Percentiles rank a stretch among this genome's conserved stretches.
Evolutionary conservation across 129 eudicot species (phyloP).

Genomic region (Escallonia herrerae): DNA sequence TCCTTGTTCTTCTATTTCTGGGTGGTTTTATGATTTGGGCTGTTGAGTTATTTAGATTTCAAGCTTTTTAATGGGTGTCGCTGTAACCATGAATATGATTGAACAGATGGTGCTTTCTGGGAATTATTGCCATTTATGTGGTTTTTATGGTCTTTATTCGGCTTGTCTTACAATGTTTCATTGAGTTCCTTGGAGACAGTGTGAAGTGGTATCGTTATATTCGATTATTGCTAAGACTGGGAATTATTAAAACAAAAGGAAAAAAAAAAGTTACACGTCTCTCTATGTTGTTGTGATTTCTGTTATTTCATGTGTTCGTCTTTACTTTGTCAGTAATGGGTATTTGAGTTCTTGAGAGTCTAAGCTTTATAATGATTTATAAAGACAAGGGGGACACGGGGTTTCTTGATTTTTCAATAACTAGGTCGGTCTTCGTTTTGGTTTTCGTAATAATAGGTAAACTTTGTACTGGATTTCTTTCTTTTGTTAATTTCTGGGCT

Average conservation of each 20-base stretch:
- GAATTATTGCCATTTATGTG: background rate
- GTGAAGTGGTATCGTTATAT: too few relatives aligned
- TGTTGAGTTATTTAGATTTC: background rate
- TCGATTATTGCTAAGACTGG: too few relatives aligned
- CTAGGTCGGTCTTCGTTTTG: background rate
- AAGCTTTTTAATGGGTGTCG: background rate
- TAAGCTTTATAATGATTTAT: too few relatives aligned
- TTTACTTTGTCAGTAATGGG: too few relatives aligned
- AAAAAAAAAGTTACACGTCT: too few relatives aligned
- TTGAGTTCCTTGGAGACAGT: background rate
- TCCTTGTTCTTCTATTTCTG: background rate
- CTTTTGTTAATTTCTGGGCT: background rate
- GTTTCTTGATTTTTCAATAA: background rate
- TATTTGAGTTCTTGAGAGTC: too few relatives aligned
- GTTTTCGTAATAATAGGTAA: slow-evolving; percentile 2
- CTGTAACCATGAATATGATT: too few relatives aligned
- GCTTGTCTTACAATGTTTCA: background rate
- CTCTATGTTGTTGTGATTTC: too few relatives aligned
- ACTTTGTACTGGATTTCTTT: background rate
- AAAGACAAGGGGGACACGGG: background rate
- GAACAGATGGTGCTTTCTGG: background rate
- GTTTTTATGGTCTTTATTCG: background rate
- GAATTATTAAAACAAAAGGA: too few relatives aligned
- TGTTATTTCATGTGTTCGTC: too few relatives aligned
- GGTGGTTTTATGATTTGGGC: background rate